phyloP scores from a whole-genome alignment of 2,329 filamentous ascomycete genomes.

The Madurella fahalii region DNA sequence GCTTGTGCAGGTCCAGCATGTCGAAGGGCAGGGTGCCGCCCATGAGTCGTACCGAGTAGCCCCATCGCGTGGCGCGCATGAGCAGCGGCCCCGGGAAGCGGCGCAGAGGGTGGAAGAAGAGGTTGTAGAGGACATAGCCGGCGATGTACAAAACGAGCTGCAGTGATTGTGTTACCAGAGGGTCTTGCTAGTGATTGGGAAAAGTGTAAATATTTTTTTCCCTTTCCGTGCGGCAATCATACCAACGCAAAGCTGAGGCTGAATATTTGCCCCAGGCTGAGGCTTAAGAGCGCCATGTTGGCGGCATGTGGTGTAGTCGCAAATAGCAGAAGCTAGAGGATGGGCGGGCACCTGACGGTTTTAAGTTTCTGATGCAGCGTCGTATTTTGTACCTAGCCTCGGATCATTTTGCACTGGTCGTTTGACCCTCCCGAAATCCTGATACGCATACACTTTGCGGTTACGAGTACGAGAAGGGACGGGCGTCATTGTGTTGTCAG shows the following conservation, averaged over 20 bases:
- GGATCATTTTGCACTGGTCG: too few relatives aligned
- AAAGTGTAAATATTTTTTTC: too few relatives aligned
- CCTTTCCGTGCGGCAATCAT: neutral
- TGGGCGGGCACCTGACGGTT: neutral
- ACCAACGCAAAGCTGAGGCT: neutral
- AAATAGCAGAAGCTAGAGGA: neutral
- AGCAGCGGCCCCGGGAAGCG: conserved; percentile 31
- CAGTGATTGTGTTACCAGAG: too few relatives aligned
- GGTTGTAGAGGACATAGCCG: conserved; percentile 28
- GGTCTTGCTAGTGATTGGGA: neutral
- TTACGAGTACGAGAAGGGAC: neutral
- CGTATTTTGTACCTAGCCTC: neutral
- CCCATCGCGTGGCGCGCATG: conserved; percentile 24
- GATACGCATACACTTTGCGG: neutral
- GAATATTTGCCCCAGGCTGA: conserved; percentile 1
- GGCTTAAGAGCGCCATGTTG: conserved; percentile 7
- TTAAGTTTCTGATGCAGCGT: neutral
- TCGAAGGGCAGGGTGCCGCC: conserved; percentile 28
- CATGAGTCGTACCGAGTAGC: conserved; percentile 11
- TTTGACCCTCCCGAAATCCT: too few relatives aligned
- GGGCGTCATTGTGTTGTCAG: neutral
- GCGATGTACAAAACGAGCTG: conserved; percentile 15
- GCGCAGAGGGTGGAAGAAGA: conserved; percentile 34
- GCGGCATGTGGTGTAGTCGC: neutral
- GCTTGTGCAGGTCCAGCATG: conserved; percentile 33